Base-by-base conservation (phyloP, 139 green algal species). In the Picochlorum sp. region DNA sequence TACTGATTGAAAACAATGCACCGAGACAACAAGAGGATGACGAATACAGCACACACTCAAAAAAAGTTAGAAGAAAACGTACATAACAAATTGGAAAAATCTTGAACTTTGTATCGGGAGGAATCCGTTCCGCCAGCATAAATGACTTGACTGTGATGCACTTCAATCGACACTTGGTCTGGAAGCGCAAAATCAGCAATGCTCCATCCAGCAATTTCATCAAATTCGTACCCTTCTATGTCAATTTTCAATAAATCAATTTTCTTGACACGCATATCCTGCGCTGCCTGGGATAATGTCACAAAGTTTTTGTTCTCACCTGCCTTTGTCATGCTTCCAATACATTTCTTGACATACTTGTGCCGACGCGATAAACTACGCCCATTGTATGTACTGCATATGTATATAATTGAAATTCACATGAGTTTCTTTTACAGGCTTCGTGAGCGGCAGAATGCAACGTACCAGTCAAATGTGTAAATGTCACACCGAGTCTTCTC, bases 191-290 rank as follows among this genome's bases (percentile, higher is more conserved):
- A 47, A 30, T 65, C 59, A 16, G 13, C 50, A 24, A 30, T 10
- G 6, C 23, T 65, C 59, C 59, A 65, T 7, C 58, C 67, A 20
- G 60, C 31, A 2, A 74, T 31, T 10, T 70, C 44, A 26, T 62
- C 44, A 30, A 41, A 74, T 57, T 74, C 67, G 28, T 49, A 63
- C 7, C 67, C 67, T 57, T 74, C 60, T 6, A 74, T 47, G 49
- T 74, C 67, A 21, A 74, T 74, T 45, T 74, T 74, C 3, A 64
- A 14, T 20, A 74, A 30, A 47, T 26, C 4, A 8, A 68, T 49
- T 8, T 14, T 20, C 26, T 50, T 21, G n/a, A 56, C 20, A 10
- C 55, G 30, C n/a, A 54, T 9, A 3, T 21, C n/a, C n/a, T 54
- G 16, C 11, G 47, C 47, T 21, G 47, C 47, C 16, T 34, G 18